phyloP scores from a whole-genome alignment of 495 filamentous ascomycete genomes.

The Penicillium egyptiacum region DNA sequence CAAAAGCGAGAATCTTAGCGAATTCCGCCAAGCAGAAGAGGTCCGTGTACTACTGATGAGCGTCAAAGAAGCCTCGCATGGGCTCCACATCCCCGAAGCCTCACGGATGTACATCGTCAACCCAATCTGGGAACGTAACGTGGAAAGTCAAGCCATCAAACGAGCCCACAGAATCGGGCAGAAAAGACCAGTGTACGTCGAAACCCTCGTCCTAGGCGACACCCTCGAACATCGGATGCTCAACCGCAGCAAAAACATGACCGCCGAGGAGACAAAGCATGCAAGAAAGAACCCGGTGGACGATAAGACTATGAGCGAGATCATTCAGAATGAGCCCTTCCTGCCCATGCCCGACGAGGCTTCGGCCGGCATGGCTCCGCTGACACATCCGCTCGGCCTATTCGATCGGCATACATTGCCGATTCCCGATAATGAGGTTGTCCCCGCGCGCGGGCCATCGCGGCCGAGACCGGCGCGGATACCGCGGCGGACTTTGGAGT shows the following conservation, averaged over 20 bases:
- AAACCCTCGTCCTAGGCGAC: slow-evolving; percentile 78
- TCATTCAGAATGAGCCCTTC: slow-evolving; percentile 72
- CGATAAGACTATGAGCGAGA: slow-evolving; percentile 71
- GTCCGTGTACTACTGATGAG: slow-evolving; percentile 85
- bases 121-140: slow-evolving; percentile 79
- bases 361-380: slow-evolving; percentile 23
- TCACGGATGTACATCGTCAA: slow-evolving; percentile 90
- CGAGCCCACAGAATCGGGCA: slow-evolving; percentile 89
- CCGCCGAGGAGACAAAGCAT: slow-evolving; percentile 66
- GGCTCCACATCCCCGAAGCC: slow-evolving; percentile 78
- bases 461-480: slow-evolving; percentile 8
- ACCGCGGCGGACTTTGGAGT: background rate
- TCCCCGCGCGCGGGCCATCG: background rate
- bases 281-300: slow-evolving; percentile 69
- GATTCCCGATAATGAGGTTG: slow-evolving; percentile 34
- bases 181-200: slow-evolving; percentile 74
- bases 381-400: slow-evolving; percentile 33
- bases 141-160: slow-evolving; percentile 91
- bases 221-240: slow-evolving; percentile 88
- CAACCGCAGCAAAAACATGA: slow-evolving; percentile 72
- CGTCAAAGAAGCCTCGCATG: slow-evolving; percentile 80
- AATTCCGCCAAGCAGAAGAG: slow-evolving; percentile 67
- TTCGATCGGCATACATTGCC: slow-evolving; percentile 45
- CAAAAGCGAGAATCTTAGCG: slow-evolving; percentile 68
- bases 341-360: slow-evolving; percentile 54